phyloP scores from a whole-genome alignment of 208 protist genomes.

The Leishmania braziliensis region DNA sequence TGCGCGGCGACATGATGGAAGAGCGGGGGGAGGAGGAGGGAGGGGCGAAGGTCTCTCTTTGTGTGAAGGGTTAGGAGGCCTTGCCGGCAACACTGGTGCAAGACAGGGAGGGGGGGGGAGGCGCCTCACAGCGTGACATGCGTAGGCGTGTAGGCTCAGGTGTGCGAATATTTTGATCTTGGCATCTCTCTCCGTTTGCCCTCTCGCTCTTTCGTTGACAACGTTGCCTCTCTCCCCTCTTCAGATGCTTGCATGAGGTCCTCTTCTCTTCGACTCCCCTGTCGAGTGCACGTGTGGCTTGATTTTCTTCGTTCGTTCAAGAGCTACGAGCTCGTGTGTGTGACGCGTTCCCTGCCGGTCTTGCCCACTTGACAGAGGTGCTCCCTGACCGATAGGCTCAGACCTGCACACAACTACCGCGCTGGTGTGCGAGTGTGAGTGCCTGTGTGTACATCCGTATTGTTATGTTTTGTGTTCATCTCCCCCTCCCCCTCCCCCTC shows the following conservation, averaged over 20 bases:
- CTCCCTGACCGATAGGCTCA: not conserved
- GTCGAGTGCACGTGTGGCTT: not conserved
- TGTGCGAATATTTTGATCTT: conserved; percentile 1
- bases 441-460: not conserved
- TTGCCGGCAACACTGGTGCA: not conserved
- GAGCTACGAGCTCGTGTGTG: not conserved
- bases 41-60: not conserved
- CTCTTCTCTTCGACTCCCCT: conserved; percentile 1
- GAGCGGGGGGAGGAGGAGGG: not conserved
- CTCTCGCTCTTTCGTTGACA: not conserved
- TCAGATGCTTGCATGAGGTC: not conserved
- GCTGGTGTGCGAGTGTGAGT: not conserved
- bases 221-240: not conserved
- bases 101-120: not conserved
- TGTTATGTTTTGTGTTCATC: not conserved
- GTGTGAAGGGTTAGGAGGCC: not conserved
- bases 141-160: not conserved
- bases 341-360: not conserved
- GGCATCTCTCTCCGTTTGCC: not conserved
- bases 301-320: conserved; percentile 5
- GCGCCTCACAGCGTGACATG: too few relatives aligned
- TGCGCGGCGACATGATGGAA: not conserved
- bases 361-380: not conserved
- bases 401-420: not conserved
- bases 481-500: not conserved